Evolutionary conservation across 768 basidiomycete species (phyloP), one percentile per base, ranked within the genome.

Genomic region (Omphalotus guepiniiformis): DNA sequence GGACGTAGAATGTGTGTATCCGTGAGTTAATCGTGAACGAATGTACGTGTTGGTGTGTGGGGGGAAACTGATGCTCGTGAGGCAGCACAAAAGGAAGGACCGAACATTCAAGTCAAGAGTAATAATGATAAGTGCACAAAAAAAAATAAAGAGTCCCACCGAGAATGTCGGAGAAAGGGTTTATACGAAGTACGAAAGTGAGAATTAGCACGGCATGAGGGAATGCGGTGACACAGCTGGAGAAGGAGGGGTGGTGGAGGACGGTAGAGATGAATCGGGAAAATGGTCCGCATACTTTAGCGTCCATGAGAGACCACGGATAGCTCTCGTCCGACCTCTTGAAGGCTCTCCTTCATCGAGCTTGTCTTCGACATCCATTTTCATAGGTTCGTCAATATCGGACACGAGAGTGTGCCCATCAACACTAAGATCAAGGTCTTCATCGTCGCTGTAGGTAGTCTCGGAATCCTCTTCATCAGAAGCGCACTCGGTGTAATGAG

Each of bases 401-500:
- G 8, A 26, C 2, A 44, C 42, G 18, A 44, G 42, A 2, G 42
- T 44, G n/a, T n/a, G n/a, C n/a, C n/a, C n/a, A 30, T 30, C 42
- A 34, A 15, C 42, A 23, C 28, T 42, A 9, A 27, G 35, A 18
- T 45, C 25, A 23, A 37, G 21, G 21, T 22, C 49, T 39, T 58
- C 53, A 34, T 50, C 45, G 6, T 58, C 59, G 34, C 55, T 11
- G 28, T n/a, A n/a, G 16, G 23, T n/a, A 4, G 26, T 25, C 38
- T 45, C 49, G 11, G 42, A 38, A 35, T 45, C 43, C 7, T 21
- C 32, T 9, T 44, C 42, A 37, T 37, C 35, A 7, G 35, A 37
- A 7, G n/a, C 35, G n/a, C 21, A 37, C 21, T 37, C 35, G n/a
- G 35, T 37, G 30, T 13, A 18, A 9, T n/a, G 18, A 23, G 29